Percentiles rank a stretch among this genome's conserved stretches.
phyloP scores from a whole-genome alignment of 2,329 filamentous ascomycete genomes.

The Knoxdaviesia capensis region DNA sequence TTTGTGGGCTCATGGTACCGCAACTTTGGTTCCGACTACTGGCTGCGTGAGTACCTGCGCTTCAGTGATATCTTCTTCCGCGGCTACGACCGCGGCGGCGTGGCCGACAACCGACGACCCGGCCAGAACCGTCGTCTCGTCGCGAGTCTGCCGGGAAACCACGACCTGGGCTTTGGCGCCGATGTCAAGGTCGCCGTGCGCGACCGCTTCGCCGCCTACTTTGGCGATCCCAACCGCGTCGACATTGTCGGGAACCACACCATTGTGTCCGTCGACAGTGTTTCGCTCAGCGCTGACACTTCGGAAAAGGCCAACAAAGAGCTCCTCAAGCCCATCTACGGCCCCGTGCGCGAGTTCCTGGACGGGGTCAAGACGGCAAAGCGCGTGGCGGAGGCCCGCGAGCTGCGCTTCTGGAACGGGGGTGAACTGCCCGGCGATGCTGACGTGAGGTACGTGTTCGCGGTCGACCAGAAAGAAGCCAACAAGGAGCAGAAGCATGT shows the following conservation, averaged over 20 bases:
- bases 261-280: constrained; percentile 75
- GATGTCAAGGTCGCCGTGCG: constrained; percentile 66
- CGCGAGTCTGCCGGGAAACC: constrained; percentile 76
- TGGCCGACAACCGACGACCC: constrained; percentile 35
- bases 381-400: constrained; percentile 44
- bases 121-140: constrained; percentile 50
- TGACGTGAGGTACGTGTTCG: too few relatives aligned
- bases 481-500: constrained; percentile 33
- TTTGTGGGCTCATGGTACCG: constrained; percentile 47
- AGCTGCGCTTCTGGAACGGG: constrained; percentile 45
- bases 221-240: constrained; percentile 78
- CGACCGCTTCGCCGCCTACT: constrained; percentile 68
- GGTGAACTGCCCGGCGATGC: too few relatives aligned
- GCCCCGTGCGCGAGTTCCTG: constrained; percentile 59
- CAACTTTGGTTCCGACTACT: constrained; percentile 63
- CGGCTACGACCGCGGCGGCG: constrained; percentile 25
- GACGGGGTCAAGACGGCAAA: constrained; percentile 43
- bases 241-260: constrained; percentile 90
- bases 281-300: constrained; percentile 60
- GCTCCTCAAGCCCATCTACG: constrained; percentile 45
- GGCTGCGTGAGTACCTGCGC: constrained; percentile 68
- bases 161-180: constrained; percentile 79
- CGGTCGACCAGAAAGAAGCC: constrained; percentile 12
- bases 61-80: constrained; percentile 70
- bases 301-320: constrained; percentile 28